phyloP scores from a whole-genome alignment of 441 rosid genomes.

The Breynia disticha region DNA sequence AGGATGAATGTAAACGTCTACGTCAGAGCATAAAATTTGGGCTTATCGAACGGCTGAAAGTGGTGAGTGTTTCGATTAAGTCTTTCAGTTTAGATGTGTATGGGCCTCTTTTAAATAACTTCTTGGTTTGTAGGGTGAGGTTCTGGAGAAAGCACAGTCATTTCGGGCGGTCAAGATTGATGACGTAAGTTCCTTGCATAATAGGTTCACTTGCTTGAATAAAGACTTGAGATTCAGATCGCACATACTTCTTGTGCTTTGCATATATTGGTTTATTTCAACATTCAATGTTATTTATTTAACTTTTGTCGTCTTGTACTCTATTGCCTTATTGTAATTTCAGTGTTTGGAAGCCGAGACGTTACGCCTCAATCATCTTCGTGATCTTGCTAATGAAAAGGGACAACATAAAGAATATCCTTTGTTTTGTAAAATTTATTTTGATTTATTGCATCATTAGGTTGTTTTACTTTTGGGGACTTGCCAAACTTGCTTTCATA shows the following conservation, averaged over 20 bases:
- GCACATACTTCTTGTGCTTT: neutral
- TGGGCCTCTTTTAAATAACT: slow-evolving; percentile 15
- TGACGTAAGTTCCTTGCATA: slow-evolving; percentile 43
- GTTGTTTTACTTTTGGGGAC: neutral
- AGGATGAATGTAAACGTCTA: slow-evolving; percentile 86
- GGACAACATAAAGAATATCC: slow-evolving; percentile 88
- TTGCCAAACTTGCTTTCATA: too few relatives aligned
- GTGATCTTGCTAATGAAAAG: slow-evolving; percentile 90
- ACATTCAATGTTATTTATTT: slow-evolving; percentile 7
- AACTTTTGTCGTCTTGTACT: slow-evolving; percentile 6
- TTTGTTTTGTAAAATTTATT: slow-evolving; percentile 29
- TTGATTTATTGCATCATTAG: slow-evolving; percentile 2
- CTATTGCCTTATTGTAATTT: slow-evolving; percentile 12
- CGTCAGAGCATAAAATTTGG: slow-evolving; percentile 69
- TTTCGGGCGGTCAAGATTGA: slow-evolving; percentile 60
- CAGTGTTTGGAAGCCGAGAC: slow-evolving; percentile 78
- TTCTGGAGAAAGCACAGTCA: slow-evolving; percentile 58
- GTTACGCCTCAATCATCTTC: slow-evolving; percentile 55
- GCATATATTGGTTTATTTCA: slow-evolving; percentile 2
- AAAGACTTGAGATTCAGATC: neutral
- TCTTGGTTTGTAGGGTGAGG: slow-evolving; percentile 58
- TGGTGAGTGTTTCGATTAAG: slow-evolving; percentile 40
- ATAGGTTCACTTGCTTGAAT: too few relatives aligned
- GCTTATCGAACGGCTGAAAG: slow-evolving; percentile 52
- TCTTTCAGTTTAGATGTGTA: slow-evolving; percentile 11